Evolutionary conservation across 257 asterid genomes (phyloP), one percentile per base, ranked within the genome.

Genomic region (Schizonepeta tenuifolia): DNA sequence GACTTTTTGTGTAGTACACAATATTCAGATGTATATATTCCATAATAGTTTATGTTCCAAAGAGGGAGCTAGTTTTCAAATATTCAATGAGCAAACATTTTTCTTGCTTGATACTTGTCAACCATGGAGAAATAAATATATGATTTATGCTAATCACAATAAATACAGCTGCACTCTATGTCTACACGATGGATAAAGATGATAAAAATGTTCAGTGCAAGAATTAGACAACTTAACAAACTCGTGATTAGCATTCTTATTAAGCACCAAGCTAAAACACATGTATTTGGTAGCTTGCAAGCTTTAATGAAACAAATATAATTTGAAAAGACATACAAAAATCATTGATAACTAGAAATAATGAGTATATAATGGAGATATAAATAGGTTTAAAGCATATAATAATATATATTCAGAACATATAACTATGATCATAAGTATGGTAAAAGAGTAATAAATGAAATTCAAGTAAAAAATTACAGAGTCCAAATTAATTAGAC

Each of bases 41-140:
- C 65, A 47, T 70, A 62, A 62, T 3, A 36, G 47, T 13, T 62
- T 51, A 21, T 10, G 26, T 33, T 70, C 38, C 64, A 55, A 7
- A 59, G 17, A 69, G 33, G 60, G 56, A 67, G 24, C 60, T 54
- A 44, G 63, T 13, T 4, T 71, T 33, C n/a, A 10, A 15, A 41
- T 20, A 76, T 9, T 28, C 69, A 24, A 22, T 46, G 64, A 35
- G 61, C 14, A 64, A n/a, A 38, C 57, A 64, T 13, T 64, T 46
- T 21, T 44, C 21, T 17, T 66, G 9, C 24, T 31, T 50, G 36
- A 15, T 77, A 20, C 72, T 63, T 54, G 53, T 77, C 76, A 67
- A 61, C 41, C 49, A 31, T 36, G 9, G 5, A 15, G 64, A 22
- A 35, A 40, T 41, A 36, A 60, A 41, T 59, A 40, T 40, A 47